Base-by-base conservation (phyloP, 1,139 yeast genomes). In the Candida freyschussii region DNA sequence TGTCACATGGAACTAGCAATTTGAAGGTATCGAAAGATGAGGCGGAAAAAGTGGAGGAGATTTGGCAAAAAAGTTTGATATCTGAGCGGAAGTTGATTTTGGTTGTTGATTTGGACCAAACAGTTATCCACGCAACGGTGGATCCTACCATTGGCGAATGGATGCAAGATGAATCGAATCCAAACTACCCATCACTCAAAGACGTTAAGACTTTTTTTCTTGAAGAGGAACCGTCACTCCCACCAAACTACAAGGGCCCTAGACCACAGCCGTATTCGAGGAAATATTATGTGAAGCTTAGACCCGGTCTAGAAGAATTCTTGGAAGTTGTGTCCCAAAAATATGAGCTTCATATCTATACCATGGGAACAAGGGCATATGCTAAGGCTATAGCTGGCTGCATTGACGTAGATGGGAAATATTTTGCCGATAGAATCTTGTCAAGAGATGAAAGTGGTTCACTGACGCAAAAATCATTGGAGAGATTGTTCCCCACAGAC, bases 331-430 rank as follows among this genome's bases (percentile, higher is more conserved):
- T 86, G 43, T 66, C 80, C 6, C 60, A 77, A 29, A 60, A 72
- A 33, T 91, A 83, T 55, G 98, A 91, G 60, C 66, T 91, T 70
- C 98, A 91, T 57, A 86, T 91, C 26, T 91, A 91, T 57, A 91
- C 99, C 7, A 91, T 91, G 99, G 98, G 98, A n/a, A 93, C 98
- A 4, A 67, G 95, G 43, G 80, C 91, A 26, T 91, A 91, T 60
- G 99, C 99, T 0, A 69, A 78, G 32, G 84, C 91, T 13, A 84
- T 93, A 43, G 95, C 97, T 19, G 75, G 77, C 36, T 81, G 93
- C 24, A 87, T 93, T 33, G 99, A 91, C 52, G 98, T 98, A 0
- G 77, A 74, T 14, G 95, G 93, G 2, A 66, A 67, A 36, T 81
- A 78, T 53, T 91, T 91, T 62, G 96, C 94, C 7, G 96, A 89